Percentiles rank a stretch among this genome's conserved stretches.
Conservation (phyloP, 2,329 filamentous ascomycete genomes). For the Stenocarpella maydis region DNA sequence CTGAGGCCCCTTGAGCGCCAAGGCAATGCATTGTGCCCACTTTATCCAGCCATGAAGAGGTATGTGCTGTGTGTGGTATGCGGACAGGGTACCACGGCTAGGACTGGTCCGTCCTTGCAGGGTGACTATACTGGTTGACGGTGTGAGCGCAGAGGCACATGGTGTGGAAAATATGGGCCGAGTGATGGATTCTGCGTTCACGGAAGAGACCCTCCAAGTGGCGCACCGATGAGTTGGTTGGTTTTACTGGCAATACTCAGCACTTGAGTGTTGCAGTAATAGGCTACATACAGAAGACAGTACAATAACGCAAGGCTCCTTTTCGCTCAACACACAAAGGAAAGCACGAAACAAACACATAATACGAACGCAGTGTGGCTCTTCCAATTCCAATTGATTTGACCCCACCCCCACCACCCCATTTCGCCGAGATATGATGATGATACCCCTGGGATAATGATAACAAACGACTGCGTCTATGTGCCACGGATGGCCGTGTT, state of each 20-base stretch:
- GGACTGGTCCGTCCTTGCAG: no score
- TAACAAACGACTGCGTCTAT: conserved; percentile 4
- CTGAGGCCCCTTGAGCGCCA: neutral
- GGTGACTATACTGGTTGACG: neutral
- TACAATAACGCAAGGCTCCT: conserved; percentile 12
- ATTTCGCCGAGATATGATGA: conserved; percentile 13
- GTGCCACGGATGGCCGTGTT: neutral
- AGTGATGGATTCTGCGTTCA: neutral
- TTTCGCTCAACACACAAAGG: conserved; percentile 5
- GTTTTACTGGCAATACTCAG: conserved; percentile 29
- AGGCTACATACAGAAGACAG: conserved; percentile 9
- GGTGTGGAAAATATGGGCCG: neutral
- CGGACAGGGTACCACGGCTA: neutral
- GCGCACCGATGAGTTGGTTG: conserved; percentile 3
- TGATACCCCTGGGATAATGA: neutral
- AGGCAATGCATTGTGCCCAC: neutral
- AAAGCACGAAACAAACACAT: neutral
- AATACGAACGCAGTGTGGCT: neutral
- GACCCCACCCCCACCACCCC: neutral
- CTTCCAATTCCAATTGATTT: conserved; percentile 10
- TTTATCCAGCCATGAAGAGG: neutral
- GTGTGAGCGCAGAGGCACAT: no score
- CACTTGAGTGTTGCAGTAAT: conserved; percentile 25
- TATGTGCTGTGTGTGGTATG: neutral
- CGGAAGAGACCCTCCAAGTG: neutral